Evolutionary conservation across 2,329 filamentous ascomycete species (phyloP), one percentile per base, ranked within the genome.

Genomic region (Fusarium secorum): DNA sequence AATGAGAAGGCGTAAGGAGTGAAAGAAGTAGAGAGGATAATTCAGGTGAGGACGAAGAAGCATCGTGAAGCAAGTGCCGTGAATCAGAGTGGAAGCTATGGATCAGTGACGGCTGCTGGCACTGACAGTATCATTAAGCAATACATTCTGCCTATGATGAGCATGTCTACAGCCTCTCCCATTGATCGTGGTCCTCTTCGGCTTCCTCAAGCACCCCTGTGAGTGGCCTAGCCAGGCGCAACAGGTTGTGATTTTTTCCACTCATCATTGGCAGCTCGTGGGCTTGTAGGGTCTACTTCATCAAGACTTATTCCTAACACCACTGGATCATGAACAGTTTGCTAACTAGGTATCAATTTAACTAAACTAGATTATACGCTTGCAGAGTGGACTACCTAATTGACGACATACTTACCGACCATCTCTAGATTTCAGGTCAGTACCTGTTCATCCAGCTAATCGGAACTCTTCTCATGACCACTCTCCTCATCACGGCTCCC

Each of bases 401-500:
- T 28, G 22, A 28, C 22, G 4, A 28, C 22, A 46, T 22, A 58
- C 60, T 64, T 38, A 58, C 60, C 17, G 18, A 20, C 4, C 13
- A 15, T 14, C 11, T 20, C 20, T n/a, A 22, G 36, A 32, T 24
- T 46, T 11, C 4, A 13, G 15, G 11, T 32, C 4, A 18, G 4
- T 18, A 9, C 7, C 18, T 3, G 8, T 28, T 41, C 26, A 26
- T 20, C 26, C 51, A 32, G 20, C 33, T 35, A 66, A 22, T 54
- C 26, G 14, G 53, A 22, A 3, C 18, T 13, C 46, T 70, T 68
- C 38, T 71, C 66, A 4, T 17, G 48, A 2, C 68, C 55, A 1
- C 57, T 63, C 44, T 75, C 73, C 11, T 74, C 71, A 24, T 78
- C 73, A 22, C 54, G 66, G 42, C 69, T 74, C 11, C 62, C 60